phyloP scores from a whole-genome alignment of 257 asterid species.

The Nyctanthes arbortristis region DNA sequence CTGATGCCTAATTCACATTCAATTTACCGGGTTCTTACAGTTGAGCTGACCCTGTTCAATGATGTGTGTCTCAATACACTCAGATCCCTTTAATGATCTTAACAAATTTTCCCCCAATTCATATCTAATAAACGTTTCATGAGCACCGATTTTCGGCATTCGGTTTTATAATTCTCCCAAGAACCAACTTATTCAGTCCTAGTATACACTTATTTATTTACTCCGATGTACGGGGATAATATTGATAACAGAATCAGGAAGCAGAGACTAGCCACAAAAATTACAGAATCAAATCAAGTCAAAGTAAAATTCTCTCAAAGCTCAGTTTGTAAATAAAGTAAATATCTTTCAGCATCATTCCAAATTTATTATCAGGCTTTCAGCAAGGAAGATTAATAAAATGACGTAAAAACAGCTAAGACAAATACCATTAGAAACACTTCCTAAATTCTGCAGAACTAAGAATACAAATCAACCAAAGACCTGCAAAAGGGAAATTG shows the following conservation, averaged over 20 bases:
- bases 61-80: background rate
- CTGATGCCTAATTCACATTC: no score
- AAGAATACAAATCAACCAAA: background rate
- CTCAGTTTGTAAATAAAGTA: background rate
- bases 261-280: background rate
- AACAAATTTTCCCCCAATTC: background rate
- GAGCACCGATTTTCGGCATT: no score
- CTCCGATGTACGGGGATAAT: no score
- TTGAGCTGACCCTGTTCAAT: no score
- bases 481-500: slow-evolving; percentile 18
- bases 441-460: background rate
- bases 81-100: background rate
- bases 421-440: slow-evolving; percentile 26
- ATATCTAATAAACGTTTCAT: background rate
- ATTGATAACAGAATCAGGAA: no score
- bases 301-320: background rate
- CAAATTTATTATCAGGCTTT: background rate
- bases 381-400: background rate
- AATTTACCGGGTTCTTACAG: no score
- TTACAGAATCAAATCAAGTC: background rate
- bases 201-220: no score
- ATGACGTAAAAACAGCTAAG: slow-evolving; percentile 4
- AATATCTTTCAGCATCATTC: background rate
- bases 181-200: background rate
- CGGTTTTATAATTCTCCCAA: background rate